These are phyloP conservation scores for Oryza longistaminata DNA, from an alignment of 176 grass and related monocot genomes.

Conservation along the genomic window DNA sequence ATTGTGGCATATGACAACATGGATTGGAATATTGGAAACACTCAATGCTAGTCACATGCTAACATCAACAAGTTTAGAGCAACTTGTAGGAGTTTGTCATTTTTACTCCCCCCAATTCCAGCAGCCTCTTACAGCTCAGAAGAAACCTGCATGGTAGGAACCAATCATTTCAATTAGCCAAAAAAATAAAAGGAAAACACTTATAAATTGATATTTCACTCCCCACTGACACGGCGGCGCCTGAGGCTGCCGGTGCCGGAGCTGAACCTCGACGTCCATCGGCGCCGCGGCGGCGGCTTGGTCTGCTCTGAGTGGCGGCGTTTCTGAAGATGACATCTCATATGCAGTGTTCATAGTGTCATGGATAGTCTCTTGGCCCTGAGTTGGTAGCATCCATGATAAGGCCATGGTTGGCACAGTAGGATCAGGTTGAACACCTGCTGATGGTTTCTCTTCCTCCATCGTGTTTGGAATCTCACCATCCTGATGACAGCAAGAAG, in stretches of 20 bases:
- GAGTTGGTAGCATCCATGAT: neutral
- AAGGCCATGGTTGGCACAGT: constrained; percentile 25
- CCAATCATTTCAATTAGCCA: neutral
- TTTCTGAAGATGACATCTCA: constrained; percentile 21
- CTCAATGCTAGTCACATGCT: neutral
- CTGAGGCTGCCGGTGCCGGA: neutral
- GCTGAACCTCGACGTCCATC: constrained; percentile 29
- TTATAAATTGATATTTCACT: neutral
- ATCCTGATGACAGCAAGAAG: constrained; percentile 26
- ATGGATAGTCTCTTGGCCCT: constrained; percentile 1
- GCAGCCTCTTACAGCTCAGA: neutral
- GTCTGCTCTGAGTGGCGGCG: neutral
- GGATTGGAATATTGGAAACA: neutral
- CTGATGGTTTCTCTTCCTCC: constrained; percentile 31
- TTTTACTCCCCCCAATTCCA: neutral
- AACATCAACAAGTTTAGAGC: neutral
- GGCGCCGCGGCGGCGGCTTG: neutral
- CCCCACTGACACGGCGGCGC: neutral
- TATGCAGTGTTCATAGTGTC: constrained; percentile 8
- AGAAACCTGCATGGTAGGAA: constrained; percentile 46
- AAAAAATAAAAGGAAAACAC: neutral
- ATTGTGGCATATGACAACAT: neutral
- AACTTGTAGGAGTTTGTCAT: neutral
- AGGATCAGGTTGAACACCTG: neutral
- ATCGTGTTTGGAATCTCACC: constrained; percentile 24